Base-by-base conservation (phyloP, 2,329 filamentous ascomycete species). In the Hypoxylon rubiginosum region DNA sequence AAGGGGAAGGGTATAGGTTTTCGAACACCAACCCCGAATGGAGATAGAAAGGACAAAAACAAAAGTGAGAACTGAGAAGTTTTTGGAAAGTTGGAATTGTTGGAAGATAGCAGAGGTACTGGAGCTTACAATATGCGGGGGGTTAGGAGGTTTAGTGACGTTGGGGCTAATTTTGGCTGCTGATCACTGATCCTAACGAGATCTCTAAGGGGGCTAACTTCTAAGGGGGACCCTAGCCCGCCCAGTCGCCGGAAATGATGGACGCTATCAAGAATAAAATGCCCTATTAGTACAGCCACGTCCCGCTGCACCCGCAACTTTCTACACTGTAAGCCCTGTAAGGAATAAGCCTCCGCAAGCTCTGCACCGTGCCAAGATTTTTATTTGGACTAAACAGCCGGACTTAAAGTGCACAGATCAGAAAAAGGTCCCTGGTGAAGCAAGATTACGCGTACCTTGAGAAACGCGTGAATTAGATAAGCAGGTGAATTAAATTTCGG, bases 81-180 rank as follows among this genome's bases (percentile, higher is more conserved):
- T 53, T 50, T 54, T 58, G 43, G 46, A 58, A 66, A 51, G 19
- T 62, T 54, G 45, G 21, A 41, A 58, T 28, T 28, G 41, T 59
- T 53, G 46, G 39, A 49, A 56, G 45, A 39, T 46, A 60, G 57
- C 32, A 45, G 43, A 62, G 26, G 41, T 28, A n/a, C n/a, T 52
- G 56, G 54, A 65, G 32, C 46, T 62, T 45, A 34, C 48, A 55
- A 58, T 30, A 67, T 58, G 62, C 58, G n/a, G 66, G 66, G 66
- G 62, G 48, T 63, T 68, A 68, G 59, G 58, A 63, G 62, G 55
- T 66, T 68, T 65, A 65, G 57, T 65, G 62, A 63, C 54, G 48
- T 63, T 61, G n/a, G 45, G 52, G 43, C 65, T 66, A 68, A 60
- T 60, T 66, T 62, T 68, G 52, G 62, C n/a, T 17, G 36, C 36